These are phyloP conservation scores for Neonectria ditissima DNA, from an alignment of 2,329 filamentous ascomycete genomes.

Conservation along the genomic window DNA sequence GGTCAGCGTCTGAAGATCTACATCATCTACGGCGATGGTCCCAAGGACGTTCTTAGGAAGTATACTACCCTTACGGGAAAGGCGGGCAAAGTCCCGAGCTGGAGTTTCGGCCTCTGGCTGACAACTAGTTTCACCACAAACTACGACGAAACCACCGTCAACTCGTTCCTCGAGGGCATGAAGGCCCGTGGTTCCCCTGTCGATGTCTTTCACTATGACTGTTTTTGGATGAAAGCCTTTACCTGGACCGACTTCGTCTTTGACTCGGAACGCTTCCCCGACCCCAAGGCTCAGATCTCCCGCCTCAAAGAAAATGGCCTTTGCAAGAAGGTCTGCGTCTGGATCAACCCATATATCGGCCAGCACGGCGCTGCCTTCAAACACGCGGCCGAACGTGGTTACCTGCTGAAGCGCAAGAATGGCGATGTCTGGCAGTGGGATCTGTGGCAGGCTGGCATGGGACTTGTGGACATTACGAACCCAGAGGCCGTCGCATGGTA, in stretches of 20 bases:
- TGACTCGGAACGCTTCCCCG: conserved; percentile 75
- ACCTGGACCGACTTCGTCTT: conserved; percentile 82
- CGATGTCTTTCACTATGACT: conserved; percentile 81
- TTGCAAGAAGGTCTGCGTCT: conserved; percentile 75
- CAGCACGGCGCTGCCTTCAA: conserved; percentile 76
- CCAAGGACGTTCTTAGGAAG: conserved; percentile 76
- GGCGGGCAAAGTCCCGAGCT: conserved; percentile 73
- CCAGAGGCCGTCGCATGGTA: conserved; percentile 76
- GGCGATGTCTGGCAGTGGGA: conserved; percentile 82
- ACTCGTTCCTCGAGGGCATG: conserved; percentile 77
- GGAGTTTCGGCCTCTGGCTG: conserved; percentile 83
- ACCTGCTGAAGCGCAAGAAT: conserved; percentile 75
- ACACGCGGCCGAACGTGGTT: conserved; percentile 73
- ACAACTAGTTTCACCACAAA: conserved; percentile 81
- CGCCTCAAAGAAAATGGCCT: conserved; percentile 73
- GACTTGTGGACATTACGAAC: conserved; percentile 79
- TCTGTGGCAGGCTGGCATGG: conserved; percentile 83
- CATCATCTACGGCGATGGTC: conserved; percentile 76
- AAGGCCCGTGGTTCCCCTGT: conserved; percentile 72
- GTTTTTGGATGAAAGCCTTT: conserved; percentile 82
- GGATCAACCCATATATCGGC: conserved; percentile 81
- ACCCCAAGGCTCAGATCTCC: conserved; percentile 72
- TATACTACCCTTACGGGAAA: conserved; percentile 77
- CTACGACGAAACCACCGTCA: conserved; percentile 78
- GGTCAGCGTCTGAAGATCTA: conserved; percentile 80